Conservation (phyloP, 2,329 filamentous ascomycete genomes). For the Thelonectria blattea region DNA sequence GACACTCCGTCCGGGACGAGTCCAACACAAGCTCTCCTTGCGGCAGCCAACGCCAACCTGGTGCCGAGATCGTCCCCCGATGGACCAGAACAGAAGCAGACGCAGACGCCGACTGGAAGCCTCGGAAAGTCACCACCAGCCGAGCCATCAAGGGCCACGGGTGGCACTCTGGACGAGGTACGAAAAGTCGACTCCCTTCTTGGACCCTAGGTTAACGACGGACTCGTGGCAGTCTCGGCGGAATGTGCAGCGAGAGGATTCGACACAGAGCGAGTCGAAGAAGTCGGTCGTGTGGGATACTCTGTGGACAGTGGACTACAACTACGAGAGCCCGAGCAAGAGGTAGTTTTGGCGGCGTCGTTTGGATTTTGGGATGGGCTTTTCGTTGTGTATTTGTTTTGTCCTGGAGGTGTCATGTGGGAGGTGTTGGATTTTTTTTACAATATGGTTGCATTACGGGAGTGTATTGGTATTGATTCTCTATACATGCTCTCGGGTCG, state of each 20-base stretch:
- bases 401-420: conserved; percentile 18
- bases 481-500: conserved; percentile 14
- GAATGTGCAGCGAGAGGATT: conserved; percentile 48
- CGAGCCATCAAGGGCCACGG: conserved; percentile 34
- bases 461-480: conserved; percentile 12
- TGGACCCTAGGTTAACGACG: conserved; percentile 51
- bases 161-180: conserved; percentile 55
- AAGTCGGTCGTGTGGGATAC: conserved; percentile 66
- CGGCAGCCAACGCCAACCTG: conserved; percentile 30
- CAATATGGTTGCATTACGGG: conserved; percentile 22
- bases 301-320: conserved; percentile 66
- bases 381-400: conserved; percentile 5
- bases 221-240: conserved; percentile 37
- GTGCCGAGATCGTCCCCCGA: conserved; percentile 22
- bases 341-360: conserved; percentile 26
- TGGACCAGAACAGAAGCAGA: conserved; percentile 26
- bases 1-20: conserved; percentile 49
- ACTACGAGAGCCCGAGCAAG: conserved; percentile 52
- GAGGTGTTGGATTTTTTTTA: conserved; percentile 20
- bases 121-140: conserved; percentile 34
- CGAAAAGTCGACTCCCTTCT: conserved; percentile 59
- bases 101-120: conserved; percentile 27
- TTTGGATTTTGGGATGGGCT: neutral
- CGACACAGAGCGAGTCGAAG: conserved; percentile 49
- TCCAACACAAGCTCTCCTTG: conserved; percentile 46